Base-by-base conservation (phyloP, 2,329 filamentous ascomycete species). In the Fusarium coffeatum region DNA sequence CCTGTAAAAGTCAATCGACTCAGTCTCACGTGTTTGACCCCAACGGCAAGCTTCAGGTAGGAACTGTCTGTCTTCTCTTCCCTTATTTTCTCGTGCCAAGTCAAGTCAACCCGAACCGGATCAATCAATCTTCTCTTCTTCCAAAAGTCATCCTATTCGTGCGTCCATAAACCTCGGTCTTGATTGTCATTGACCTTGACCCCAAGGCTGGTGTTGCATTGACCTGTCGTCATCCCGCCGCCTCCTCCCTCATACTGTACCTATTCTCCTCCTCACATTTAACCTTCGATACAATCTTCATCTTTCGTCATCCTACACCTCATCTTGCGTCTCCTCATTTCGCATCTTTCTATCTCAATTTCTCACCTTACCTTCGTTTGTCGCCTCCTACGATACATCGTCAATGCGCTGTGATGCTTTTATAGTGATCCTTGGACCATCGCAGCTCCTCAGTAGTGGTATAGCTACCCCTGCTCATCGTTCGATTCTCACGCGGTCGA, bases 401-500 rank as follows among this genome's bases (percentile, higher is more conserved):
- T 46, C 55, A 53, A 65, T 61, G 41, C 41, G 41, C 49, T 46
- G 56, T 50, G 53, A 60, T 66, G 43, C 43, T 23, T 37, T 59
- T 48, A 42, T 27, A 59, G 48, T 47, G 25, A 47, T 49, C 41
- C 34, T 45, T 48, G 34, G 56, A 59, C 55, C 51, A 69, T 37
- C 43, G 47, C 45, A 40, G 40, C 47, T 51, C 43, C 23, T 61
- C 37, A 30, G 54, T 40, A 58, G 51, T 58, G 57, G 53, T 61
- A 59, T 28, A 43, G 43, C 55, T 43, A 69, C 59, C 69, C 71
- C 62, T 72, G 72, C 55, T 34, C 51, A 58, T 75, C 72, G 60
- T 74, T 68, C 65, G 72, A 74, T 74, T 48, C 40, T 65, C 47
- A 50, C 59, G 51, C 45, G 50, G 28, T 58, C 64, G 34, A 41